Base-by-base conservation (phyloP, 306 rosid genomes). In the Oemleria cerasiformis region DNA sequence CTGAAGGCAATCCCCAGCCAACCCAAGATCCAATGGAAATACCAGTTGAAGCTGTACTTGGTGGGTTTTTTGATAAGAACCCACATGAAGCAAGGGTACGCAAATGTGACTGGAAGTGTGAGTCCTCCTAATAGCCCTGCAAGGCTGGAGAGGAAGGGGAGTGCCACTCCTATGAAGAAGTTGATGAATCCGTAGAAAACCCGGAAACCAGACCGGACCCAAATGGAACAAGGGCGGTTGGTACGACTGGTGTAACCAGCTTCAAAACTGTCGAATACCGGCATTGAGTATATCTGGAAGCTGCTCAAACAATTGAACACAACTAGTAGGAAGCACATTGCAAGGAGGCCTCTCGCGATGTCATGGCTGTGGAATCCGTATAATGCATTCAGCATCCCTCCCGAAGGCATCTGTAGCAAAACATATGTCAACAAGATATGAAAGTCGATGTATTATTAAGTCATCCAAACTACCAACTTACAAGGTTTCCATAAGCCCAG, bases 31-130 rank as follows among this genome's bases (percentile, higher is more conserved):
- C 96, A 94, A 76, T 94, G 77, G 80, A 94, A 89, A 54, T 94
- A 94, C 99, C 99, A 94, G 76, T 80, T 94, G 77, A 94, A 94
- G 82, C 96, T 89, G 81, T 82, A 91, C 68, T 89, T 91, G 19
- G 92, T 55, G 53, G 99, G 99, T 81, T 85, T 88, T 56, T 94
- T 94, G 7, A 94, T 89, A 68, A 94, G 97, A 77, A 94, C 91
- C 99, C 99, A 94, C 99, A 94, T 94, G 91, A 94, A 94, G 84
- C 99, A 94, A 76, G 99, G 99, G 82, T 94, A 91, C 56, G 99
- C 99, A 72, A 94, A 94, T 20, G 99, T 91, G 81, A 94, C 97
- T 0, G 99, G 99, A 66, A 94, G 99, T 20, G 99, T 94, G 59
- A 94, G 96, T 68, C 99, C 99, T 79, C 99, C 99, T 21, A 94